These are phyloP conservation scores for Elongisporangium anandrum DNA, from an alignment of 352 stramenopile species.

Conservation along the genomic window DNA sequence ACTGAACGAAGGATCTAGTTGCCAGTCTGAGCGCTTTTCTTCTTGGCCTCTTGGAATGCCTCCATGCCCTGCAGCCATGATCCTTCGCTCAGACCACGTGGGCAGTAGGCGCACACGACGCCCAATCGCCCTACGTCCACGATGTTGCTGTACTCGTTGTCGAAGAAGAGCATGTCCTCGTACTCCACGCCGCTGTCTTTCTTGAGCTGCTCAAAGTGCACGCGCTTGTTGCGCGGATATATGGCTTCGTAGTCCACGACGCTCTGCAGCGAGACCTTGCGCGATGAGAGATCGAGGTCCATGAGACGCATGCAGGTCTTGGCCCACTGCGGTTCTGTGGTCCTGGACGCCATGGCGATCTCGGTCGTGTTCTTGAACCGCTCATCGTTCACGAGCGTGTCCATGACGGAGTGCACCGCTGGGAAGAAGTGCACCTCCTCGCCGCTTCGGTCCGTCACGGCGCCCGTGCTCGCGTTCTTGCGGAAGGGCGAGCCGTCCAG, in stretches of 20 bases:
- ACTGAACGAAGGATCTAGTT: not conserved
- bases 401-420: slow-evolving; percentile 62
- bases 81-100: slow-evolving; percentile 59
- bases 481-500: slow-evolving; percentile 76
- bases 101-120: slow-evolving; percentile 77
- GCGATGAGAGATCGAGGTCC: slow-evolving; percentile 29
- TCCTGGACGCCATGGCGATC: slow-evolving; percentile 71
- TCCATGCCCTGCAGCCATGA: slow-evolving; percentile 74
- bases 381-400: slow-evolving; percentile 54
- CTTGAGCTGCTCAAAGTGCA: slow-evolving; percentile 91
- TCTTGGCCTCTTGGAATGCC: slow-evolving; percentile 54
- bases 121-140: slow-evolving; percentile 55
- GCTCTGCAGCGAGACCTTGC: slow-evolving; percentile 43
- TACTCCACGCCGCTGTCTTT: slow-evolving; percentile 89
- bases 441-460: slow-evolving; percentile 59
- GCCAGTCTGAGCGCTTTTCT: slow-evolving; percentile 3
- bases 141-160: slow-evolving; percentile 89
- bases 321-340: slow-evolving; percentile 68
- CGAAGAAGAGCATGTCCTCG: slow-evolving; percentile 97
- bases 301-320: slow-evolving; percentile 77
- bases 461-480: slow-evolving; percentile 50
- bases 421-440: slow-evolving; percentile 81
- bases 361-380: slow-evolving; percentile 58
- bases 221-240: slow-evolving; percentile 80
- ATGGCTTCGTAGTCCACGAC: slow-evolving; percentile 79